Percentiles rank a stretch among this genome's conserved stretches.
Evolutionary conservation across 2,329 filamentous ascomycete species (phyloP).

Genomic region (Colletotrichum sp.): DNA sequence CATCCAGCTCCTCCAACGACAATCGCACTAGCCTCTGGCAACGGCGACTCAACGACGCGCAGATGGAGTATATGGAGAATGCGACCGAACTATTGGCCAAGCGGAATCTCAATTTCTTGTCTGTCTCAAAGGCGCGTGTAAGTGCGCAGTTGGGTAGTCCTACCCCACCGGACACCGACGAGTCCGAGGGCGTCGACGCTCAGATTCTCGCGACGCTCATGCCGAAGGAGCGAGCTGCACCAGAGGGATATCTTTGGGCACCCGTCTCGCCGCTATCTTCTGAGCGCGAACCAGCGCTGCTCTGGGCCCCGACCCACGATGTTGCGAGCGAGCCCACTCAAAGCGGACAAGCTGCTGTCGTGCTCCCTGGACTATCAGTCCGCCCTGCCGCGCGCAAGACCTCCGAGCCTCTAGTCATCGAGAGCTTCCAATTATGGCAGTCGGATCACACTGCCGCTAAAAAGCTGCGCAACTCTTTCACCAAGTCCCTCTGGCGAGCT

Average conservation of each 20-base stretch:
- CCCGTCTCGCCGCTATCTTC: background rate
- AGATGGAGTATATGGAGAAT: constrained; percentile 48
- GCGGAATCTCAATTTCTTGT: constrained; percentile 43
- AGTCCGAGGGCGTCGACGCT: constrained; percentile 44
- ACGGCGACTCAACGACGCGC: constrained; percentile 48
- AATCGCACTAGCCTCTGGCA: constrained; percentile 46
- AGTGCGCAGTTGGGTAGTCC: constrained; percentile 49
- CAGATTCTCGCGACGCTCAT: constrained; percentile 16
- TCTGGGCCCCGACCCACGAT: constrained; percentile 1
- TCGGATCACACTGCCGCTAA: constrained; percentile 26
- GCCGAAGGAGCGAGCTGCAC: constrained; percentile 18
- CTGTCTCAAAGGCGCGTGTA: constrained; percentile 28
- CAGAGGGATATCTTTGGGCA: constrained; percentile 8
- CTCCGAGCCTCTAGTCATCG: constrained; percentile 35
- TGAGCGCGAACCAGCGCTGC: constrained; percentile 8
- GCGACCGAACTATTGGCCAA: constrained; percentile 40
- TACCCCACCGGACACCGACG: constrained; percentile 59
- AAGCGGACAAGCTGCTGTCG: background rate
- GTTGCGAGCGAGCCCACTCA: background rate
- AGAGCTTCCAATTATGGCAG: constrained; percentile 45
- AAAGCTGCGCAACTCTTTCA: constrained; percentile 13
- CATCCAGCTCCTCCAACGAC: constrained; percentile 33
- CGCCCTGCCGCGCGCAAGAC: constrained; percentile 41
- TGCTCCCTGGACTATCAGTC: constrained; percentile 34
- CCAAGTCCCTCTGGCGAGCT: constrained; percentile 34